Base-by-base conservation (phyloP, 345 rosid species). In the Ceriops decandra region DNA sequence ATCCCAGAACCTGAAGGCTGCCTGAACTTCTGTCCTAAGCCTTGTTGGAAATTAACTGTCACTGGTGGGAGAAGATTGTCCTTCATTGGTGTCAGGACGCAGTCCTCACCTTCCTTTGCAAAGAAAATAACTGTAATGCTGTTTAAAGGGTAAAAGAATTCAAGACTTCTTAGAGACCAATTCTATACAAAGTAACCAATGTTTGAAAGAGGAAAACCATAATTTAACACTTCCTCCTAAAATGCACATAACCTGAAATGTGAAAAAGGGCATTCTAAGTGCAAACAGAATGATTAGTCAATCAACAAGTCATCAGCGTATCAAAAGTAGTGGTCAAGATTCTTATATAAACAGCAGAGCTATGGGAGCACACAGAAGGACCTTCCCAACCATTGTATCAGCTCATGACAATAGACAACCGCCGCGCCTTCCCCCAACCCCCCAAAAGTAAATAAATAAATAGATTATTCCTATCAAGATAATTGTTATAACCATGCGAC, bases 11-110 rank as follows among this genome's bases (percentile, higher is more conserved):
- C 97, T 68, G 88, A 80, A 10, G 89, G 81, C 66, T 88, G 98
- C 36, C 79, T 85, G 72, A 92, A 95, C 80, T 95, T 88, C 82
- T 92, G 99, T 70, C 97, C 92, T 33, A 95, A 87, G n/a, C 99
- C 98, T 76, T 82, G 82, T 68, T 79, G 76, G 63, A 95, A 95
- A 66, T 82, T 78, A 33, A 90, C 80, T 1, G 86, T 87, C 58
- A 90, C 76, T 21, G 92, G 88, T 57, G 90, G 82, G 36, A 89
- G 70, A 77, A 88, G 57, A 68, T 78, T 76, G 77, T 82, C 96
- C 83, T 87, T 92, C 22, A 75, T 80, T 54, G 98, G 78, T 4
- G 72, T 75, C 32, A 95, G 86, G 68, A 73, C 65, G 58, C 98
- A 92, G 62, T 81, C 77, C 33, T 86, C 92, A 0, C 90, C 86